Percentiles rank a stretch among this genome's conserved stretches.
These are phyloP conservation scores for Albifimbria verrucaria DNA, from an alignment of 2,329 filamentous ascomycete species.

Conservation along the genomic window DNA sequence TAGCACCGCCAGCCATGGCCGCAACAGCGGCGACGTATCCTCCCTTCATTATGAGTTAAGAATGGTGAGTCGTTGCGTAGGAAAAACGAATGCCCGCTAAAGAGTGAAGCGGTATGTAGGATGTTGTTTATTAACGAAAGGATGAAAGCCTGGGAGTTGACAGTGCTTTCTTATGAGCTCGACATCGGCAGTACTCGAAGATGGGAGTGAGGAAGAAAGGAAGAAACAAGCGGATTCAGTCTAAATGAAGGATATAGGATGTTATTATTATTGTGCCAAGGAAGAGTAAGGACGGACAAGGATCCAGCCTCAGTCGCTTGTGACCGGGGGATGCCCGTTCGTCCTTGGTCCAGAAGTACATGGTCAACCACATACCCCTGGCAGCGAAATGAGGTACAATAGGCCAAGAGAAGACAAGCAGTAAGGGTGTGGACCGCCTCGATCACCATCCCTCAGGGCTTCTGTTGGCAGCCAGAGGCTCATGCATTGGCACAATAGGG, in stretches of 20 bases:
- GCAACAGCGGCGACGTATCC: slow-evolving; percentile 63
- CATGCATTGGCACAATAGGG: slow-evolving; percentile 17
- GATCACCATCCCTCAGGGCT: slow-evolving; percentile 16
- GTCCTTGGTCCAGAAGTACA: not conserved
- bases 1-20: slow-evolving; percentile 53
- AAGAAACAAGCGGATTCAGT: slow-evolving; percentile 31
- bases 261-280: slow-evolving; percentile 35
- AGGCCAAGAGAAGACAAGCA: slow-evolving; percentile 1
- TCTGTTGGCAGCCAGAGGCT: slow-evolving; percentile 11
- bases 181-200: slow-evolving; percentile 44
- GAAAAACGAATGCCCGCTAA: slow-evolving; percentile 75
- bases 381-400: slow-evolving; percentile 14
- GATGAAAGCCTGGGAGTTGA: slow-evolving; percentile 42
- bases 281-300: not conserved
- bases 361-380: not conserved
- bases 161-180: slow-evolving; percentile 48
- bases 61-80: slow-evolving; percentile 24
- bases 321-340: not conserved
- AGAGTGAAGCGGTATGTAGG: slow-evolving; percentile 75
- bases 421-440: slow-evolving; percentile 16
- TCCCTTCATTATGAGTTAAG: slow-evolving; percentile 67
- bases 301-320: not conserved
- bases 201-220: slow-evolving; percentile 29
- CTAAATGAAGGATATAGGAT: slow-evolving; percentile 31
- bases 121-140: slow-evolving; percentile 40